Evolutionary conservation across 495 filamentous ascomycete genomes (phyloP).

Genomic region (Articulospora tetracladia): DNA sequence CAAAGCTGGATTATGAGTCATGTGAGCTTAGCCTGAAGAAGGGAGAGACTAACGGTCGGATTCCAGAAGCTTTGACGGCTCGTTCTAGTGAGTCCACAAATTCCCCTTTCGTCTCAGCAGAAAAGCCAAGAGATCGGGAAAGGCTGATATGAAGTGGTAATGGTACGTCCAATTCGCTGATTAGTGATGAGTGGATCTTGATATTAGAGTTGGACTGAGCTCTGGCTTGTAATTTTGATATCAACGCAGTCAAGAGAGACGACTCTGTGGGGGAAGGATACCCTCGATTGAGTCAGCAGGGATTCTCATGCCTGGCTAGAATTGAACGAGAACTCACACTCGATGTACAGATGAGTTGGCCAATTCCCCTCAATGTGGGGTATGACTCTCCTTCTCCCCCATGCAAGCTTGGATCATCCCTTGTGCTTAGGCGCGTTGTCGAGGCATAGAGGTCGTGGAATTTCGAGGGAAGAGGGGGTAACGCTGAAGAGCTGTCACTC

Average conservation of each 20-base stretch:
- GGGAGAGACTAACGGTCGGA: conserved; percentile 39
- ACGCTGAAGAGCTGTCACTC: conserved; percentile 29
- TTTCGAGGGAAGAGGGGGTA: conserved; percentile 76
- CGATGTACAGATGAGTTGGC: conserved; percentile 89
- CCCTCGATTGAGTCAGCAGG: conserved; percentile 48
- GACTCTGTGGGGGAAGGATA: conserved; percentile 57
- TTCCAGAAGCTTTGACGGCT: conserved; percentile 35
- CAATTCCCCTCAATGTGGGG: conserved; percentile 89
- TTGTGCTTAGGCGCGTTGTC: conserved; percentile 63
- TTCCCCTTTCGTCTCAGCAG: conserved; percentile 30
- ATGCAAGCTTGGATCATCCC: conserved; percentile 81
- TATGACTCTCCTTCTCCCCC: conserved; percentile 72
- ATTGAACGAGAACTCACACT: conserved; percentile 59
- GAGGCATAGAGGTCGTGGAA: conserved; percentile 94
- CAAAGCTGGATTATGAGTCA: conserved; percentile 42
- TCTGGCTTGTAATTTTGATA: conserved; percentile 31
- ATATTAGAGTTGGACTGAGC: background rate
- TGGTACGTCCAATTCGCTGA: conserved; percentile 71
- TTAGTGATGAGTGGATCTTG: conserved; percentile 58
- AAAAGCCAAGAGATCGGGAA: conserved; percentile 48
- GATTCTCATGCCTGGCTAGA: background rate
- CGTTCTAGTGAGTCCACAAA: conserved; percentile 16
- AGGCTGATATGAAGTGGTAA: conserved; percentile 87
- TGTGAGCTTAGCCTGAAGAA: background rate
- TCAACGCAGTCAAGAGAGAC: conserved; percentile 45